Percentiles rank a stretch among this genome's conserved stretches.
Evolutionary conservation across 331 rosid genomes (phyloP).

Genomic region (Saraca asoca): DNA sequence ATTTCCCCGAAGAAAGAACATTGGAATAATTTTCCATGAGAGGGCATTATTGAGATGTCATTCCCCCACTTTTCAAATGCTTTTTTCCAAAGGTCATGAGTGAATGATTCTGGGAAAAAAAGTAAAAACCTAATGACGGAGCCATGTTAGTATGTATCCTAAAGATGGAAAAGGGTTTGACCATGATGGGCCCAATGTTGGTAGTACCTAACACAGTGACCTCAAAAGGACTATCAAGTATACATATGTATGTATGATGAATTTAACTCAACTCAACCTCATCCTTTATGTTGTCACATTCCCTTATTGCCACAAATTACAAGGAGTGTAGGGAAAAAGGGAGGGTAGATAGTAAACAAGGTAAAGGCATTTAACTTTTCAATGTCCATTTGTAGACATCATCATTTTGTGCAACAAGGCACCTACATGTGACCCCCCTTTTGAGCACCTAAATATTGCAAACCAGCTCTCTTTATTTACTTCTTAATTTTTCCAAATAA

Average conservation of each 20-base stretch:
- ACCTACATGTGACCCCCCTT: conserved; percentile 38
- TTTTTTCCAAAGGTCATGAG: conserved; percentile 41
- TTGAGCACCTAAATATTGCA: conserved; percentile 36
- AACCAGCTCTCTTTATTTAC: conserved; percentile 27
- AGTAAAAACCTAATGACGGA: conserved; percentile 44
- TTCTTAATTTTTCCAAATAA: conserved; percentile 38
- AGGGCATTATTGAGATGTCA: conserved; percentile 56
- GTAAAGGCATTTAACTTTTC: conserved; percentile 66
- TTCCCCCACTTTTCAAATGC: not conserved
- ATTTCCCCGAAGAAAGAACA: conserved; percentile 14
- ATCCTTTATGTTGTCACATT: conserved; percentile 38
- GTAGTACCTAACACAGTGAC: conserved; percentile 37
- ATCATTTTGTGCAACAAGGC: conserved; percentile 65
- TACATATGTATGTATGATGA: conserved; percentile 1
- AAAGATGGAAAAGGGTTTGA: conserved; percentile 59
- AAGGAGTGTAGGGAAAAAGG: conserved; percentile 4
- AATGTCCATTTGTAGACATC: conserved; percentile 62
- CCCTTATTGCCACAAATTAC: conserved; percentile 34
- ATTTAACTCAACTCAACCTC: conserved; percentile 34
- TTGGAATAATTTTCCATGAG: not conserved
- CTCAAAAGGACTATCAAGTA: conserved; percentile 34
- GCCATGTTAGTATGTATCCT: conserved; percentile 74
- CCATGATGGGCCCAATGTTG: conserved; percentile 63
- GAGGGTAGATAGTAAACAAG: conserved; percentile 37
- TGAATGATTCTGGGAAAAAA: conserved; percentile 41